phyloP scores from a whole-genome alignment of 768 basidiomycete genomes.

The Rickenella mellea region DNA sequence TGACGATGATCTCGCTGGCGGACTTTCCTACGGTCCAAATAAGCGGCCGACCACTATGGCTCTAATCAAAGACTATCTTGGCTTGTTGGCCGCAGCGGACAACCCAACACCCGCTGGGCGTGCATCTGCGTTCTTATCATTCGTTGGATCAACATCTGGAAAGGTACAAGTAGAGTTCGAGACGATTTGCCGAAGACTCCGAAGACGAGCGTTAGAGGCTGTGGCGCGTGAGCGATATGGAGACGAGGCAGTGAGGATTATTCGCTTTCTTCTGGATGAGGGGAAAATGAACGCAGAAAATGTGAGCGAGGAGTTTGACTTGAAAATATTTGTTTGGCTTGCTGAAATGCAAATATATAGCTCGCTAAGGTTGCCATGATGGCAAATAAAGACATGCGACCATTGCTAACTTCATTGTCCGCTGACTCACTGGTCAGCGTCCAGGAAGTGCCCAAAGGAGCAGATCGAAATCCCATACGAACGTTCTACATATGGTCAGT shows the following conservation, averaged over 20 bases:
- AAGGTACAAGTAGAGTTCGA: conserved; percentile 80
- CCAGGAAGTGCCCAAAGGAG: conserved; percentile 87
- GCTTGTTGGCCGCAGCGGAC: conserved; percentile 70
- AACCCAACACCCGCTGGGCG: conserved; percentile 70
- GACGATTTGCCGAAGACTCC: conserved; percentile 55
- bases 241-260: conserved; percentile 69
- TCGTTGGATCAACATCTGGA: conserved; percentile 44
- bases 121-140: conserved; percentile 63
- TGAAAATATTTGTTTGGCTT: background rate
- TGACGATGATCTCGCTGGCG: conserved; percentile 48
- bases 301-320: conserved; percentile 31
- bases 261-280: conserved; percentile 66
- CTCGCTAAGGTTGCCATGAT: conserved; percentile 92
- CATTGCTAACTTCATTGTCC: conserved; percentile 68
- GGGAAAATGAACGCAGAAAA: conserved; percentile 96
- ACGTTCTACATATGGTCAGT: conserved; percentile 87
- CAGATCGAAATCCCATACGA: conserved; percentile 80
- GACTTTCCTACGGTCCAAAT: conserved; percentile 44
- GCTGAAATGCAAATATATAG: conserved; percentile 29
- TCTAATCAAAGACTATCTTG: conserved; percentile 73
- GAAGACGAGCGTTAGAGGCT: conserved; percentile 63
- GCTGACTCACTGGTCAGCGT: conserved; percentile 78
- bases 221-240: conserved; percentile 80
- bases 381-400: conserved; percentile 78
- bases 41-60: conserved; percentile 42